Percentiles rank a stretch among this genome's conserved stretches.
phyloP scores from a whole-genome alignment of 1,284 basidiomycete species.

The Heterobasidion irregulare region DNA sequence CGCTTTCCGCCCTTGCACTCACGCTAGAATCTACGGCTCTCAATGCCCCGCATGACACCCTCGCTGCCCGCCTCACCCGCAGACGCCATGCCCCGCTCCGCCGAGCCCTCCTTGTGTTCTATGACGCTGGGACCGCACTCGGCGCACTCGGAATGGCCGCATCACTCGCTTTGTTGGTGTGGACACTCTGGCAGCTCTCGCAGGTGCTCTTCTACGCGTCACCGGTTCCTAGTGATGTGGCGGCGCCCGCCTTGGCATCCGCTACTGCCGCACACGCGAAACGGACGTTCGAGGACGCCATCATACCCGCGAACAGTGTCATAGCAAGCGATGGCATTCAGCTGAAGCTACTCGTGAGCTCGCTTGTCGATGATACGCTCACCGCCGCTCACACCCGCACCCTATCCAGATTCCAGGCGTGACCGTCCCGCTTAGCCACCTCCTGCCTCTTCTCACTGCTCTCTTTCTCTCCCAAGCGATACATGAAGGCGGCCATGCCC shows the following conservation, averaged over 20 bases:
- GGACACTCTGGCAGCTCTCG: slow-evolving; percentile 19
- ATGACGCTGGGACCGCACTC: slow-evolving; percentile 41
- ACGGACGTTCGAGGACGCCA: background rate
- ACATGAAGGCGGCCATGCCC: slow-evolving; percentile 66
- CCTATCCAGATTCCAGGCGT: slow-evolving; percentile 61
- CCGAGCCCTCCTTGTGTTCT: slow-evolving; percentile 26
- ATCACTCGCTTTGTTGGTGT: slow-evolving; percentile 31
- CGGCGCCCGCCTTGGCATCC: background rate
- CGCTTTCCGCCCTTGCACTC: slow-evolving; percentile 14
- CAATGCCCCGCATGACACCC: slow-evolving; percentile 41
- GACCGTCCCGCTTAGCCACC: slow-evolving; percentile 59
- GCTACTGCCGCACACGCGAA: background rate
- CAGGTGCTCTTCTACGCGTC: slow-evolving; percentile 12
- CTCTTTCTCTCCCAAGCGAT: slow-evolving; percentile 51
- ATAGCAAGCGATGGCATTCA: background rate
- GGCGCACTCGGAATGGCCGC: slow-evolving; percentile 42
- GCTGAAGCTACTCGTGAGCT: slow-evolving; percentile 8
- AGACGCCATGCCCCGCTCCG: slow-evolving; percentile 3
- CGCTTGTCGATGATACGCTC: background rate
- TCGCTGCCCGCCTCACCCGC: slow-evolving; percentile 18
- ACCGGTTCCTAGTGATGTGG: too few relatives aligned
- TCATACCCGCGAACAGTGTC: background rate
- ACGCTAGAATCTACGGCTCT: slow-evolving; percentile 44
- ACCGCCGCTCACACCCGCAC: background rate
- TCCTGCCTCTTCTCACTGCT: slow-evolving; percentile 51